Conservation (phyloP, 441 rosid species). For the Raphanus hybrid region DNA sequence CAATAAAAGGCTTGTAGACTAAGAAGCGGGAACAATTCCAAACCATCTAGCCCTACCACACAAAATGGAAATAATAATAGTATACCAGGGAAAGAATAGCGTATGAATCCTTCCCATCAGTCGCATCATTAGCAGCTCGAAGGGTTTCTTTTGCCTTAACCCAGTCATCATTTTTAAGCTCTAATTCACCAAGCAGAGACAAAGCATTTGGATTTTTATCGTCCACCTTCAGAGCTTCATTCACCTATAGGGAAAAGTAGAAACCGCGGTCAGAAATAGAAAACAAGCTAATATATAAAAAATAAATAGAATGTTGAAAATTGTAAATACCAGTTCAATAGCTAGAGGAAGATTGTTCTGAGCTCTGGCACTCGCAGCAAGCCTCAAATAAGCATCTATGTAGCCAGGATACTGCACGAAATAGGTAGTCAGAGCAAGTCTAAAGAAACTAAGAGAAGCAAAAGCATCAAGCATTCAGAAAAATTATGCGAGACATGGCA, state of each 20-base stretch:
- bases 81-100: constrained; percentile 90
- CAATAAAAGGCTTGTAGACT: constrained; percentile 14
- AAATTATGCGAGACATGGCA: constrained; percentile 14
- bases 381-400: constrained; percentile 93
- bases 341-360: constrained; percentile 89
- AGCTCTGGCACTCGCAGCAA: constrained; percentile 92
- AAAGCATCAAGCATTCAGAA: not conserved
- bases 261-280: constrained; percentile 21
- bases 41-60: constrained; percentile 23
- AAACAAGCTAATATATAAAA: constrained; percentile 12
- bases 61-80: constrained; percentile 31
- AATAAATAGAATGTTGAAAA: constrained; percentile 21
- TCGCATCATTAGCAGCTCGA: constrained; percentile 95
- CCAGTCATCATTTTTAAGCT: constrained; percentile 99
- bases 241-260: constrained; percentile 58
- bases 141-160: constrained; percentile 99
- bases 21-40: constrained; percentile 14
- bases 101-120: constrained; percentile 98
- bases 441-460: constrained; percentile 30
- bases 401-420: constrained; percentile 86
- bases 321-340: constrained; percentile 86
- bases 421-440: constrained; percentile 35
- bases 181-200: constrained; percentile 97
- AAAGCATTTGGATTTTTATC: constrained; percentile 90
- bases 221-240: constrained; percentile 92